These are phyloP conservation scores for Zangia roseola DNA, from an alignment of 768 basidiomycete genomes.

Conservation along the genomic window DNA sequence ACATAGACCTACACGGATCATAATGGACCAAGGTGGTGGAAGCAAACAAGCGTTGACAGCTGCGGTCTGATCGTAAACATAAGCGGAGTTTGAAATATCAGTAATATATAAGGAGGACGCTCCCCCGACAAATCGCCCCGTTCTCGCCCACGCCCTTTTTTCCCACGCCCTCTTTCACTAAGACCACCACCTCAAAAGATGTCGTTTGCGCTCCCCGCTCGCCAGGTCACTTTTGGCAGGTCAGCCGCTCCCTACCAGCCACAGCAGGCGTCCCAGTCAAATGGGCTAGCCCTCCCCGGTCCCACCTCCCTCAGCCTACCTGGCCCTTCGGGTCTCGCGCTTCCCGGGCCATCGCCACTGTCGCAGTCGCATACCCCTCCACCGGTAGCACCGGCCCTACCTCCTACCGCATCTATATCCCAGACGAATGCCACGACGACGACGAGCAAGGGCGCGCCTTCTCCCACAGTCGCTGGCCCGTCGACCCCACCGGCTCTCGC, in stretches of 20 bases:
- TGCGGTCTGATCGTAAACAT: slow-evolving; percentile 19
- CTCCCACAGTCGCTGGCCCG: slow-evolving; percentile 53
- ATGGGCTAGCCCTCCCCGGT: slow-evolving; percentile 59
- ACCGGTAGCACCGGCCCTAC: slow-evolving; percentile 17
- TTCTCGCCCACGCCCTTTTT: slow-evolving; percentile 25
- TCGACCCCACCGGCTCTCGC: slow-evolving; percentile 51
- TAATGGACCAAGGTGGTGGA: too few relatives aligned
- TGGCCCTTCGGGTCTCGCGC: slow-evolving; percentile 42
- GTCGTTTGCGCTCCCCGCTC: slow-evolving; percentile 72
- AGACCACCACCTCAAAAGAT: slow-evolving; percentile 30
- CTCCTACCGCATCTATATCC: slow-evolving; percentile 2
- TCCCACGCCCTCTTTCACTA: slow-evolving; percentile 27
- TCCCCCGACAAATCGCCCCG: slow-evolving; percentile 12
- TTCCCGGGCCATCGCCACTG: slow-evolving; percentile 59
- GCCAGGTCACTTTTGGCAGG: slow-evolving; percentile 76
- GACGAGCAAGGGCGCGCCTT: slow-evolving; percentile 30
- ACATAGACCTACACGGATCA: too few relatives aligned
- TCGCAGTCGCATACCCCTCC: slow-evolving; percentile 40
- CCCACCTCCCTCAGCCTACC: slow-evolving; percentile 45
- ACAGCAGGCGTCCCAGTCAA: slow-evolving; percentile 39
- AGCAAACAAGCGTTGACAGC: slow-evolving; percentile 11
- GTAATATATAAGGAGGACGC: slow-evolving; percentile 27
- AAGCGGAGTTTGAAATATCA: slow-evolving; percentile 29
- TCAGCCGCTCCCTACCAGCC: slow-evolving; percentile 48
- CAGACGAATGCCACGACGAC: slow-evolving; percentile 32